Base-by-base conservation (phyloP, 371 early-diverging fungal genomes). In the Mucor piriformis region DNA sequence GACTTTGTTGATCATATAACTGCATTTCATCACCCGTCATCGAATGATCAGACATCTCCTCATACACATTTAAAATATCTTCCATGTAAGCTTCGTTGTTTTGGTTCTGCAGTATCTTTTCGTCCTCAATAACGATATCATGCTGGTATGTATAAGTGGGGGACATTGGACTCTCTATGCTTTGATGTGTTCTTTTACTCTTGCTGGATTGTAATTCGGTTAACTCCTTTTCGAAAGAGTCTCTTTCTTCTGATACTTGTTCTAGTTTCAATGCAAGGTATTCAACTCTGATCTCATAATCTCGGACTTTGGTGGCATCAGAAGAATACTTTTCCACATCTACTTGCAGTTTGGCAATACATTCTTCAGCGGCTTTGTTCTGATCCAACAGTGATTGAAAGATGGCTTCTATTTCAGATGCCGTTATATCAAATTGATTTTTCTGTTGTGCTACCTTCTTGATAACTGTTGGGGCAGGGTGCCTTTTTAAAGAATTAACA, bases 231-330 rank as follows among this genome's bases (percentile, higher is more conserved):
- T 74, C 72, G 40, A 72, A 59, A 15, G 48, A 43, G 38, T 76
- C 76, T 57, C 73, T 67, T 53, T 79, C 76, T 49, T 72, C 69
- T 5, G 76, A 68, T 1, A 72, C 62, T 33, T 76, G 79, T 16
- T 76, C 76, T 16, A 77, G 52, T 37, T 74, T 72, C n/a, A 69
- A 60, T 4, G 73, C 67, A 16, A 77, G 52, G 33, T 74, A 77
- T 50, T 74, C 74, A 8, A 77, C 73, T 23, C 78, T 70, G 7
- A 77, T 74, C 33, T 77, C 74, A 43, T 72, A 74, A 47, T 77
- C 77, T 23, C 77, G 50, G 3, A 72, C 74, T 63, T 77, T 77
- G 3, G 77, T 77, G 1, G 70, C 49, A 52, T 69, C 74, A 10
- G 68, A 66, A n/a, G 61, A 58, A 33, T 61, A 65, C 18, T 61